phyloP scores from a whole-genome alignment of 768 basidiomycete genomes.

The Strobilomyces confusus region DNA sequence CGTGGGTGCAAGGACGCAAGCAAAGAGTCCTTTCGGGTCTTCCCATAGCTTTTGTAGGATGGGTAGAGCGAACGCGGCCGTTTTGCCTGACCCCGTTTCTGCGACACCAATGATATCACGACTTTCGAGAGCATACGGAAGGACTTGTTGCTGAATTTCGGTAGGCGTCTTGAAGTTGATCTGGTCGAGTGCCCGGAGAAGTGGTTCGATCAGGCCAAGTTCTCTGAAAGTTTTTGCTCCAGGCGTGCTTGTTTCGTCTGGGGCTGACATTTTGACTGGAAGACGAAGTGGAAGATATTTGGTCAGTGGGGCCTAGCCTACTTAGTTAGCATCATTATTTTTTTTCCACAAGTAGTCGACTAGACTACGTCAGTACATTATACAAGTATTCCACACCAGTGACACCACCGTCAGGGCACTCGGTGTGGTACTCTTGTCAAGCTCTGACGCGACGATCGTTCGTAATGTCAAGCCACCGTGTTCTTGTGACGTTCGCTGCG shows the following conservation, averaged over 20 bases:
- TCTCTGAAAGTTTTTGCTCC: conserved; percentile 61
- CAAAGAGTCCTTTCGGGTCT: conserved; percentile 89
- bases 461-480: conserved; percentile 43
- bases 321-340: background rate
- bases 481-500: conserved; percentile 66
- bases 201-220: conserved; percentile 84
- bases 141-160: conserved; percentile 79
- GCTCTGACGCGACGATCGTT: background rate
- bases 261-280: conserved; percentile 47
- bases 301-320: background rate
- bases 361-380: background rate
- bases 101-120: conserved; percentile 99
- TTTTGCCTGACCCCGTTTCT: conserved; percentile 96
- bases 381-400: background rate
- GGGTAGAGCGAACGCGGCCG: conserved; percentile 93
- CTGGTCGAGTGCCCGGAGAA: conserved; percentile 80
- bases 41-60: conserved; percentile 97
- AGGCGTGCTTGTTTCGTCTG: conserved; percentile 58
- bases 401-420: background rate
- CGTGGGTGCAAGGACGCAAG: conserved; percentile 94
- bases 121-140: conserved; percentile 87
- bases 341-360: conserved; percentile 14
- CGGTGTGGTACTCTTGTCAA: background rate
- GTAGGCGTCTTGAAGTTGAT: conserved; percentile 84
- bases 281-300: background rate